Evolutionary conservation across 2,329 filamentous ascomycete species (phyloP).

Genomic region (Cordyceps farinosa): DNA sequence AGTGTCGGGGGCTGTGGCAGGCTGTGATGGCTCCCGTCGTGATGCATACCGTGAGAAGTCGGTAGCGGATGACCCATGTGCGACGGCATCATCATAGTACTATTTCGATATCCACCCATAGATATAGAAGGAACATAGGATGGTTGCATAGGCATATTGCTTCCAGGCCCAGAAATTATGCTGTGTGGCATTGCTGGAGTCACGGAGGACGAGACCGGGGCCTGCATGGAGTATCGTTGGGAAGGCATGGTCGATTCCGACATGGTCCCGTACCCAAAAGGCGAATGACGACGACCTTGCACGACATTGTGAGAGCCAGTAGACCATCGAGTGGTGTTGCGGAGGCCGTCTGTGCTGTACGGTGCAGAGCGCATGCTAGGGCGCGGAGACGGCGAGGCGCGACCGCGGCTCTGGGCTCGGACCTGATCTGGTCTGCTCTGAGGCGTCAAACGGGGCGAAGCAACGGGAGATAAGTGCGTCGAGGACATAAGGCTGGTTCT

Average conservation of each 20-base stretch:
- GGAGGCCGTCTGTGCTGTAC: slow-evolving; percentile 63
- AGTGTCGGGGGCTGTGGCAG: slow-evolving; percentile 59
- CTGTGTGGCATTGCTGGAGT: not conserved
- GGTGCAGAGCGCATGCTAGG: slow-evolving; percentile 65
- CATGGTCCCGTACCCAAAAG: slow-evolving; percentile 60
- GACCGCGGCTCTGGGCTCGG: slow-evolving; percentile 62
- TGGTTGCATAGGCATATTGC: slow-evolving; percentile 50
- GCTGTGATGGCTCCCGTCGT: slow-evolving; percentile 38
- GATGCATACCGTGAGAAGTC: slow-evolving; percentile 26
- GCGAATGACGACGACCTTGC: slow-evolving; percentile 52
- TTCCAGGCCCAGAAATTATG: slow-evolving; percentile 30
- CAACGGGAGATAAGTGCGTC: slow-evolving; percentile 68
- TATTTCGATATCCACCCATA: slow-evolving; percentile 41
- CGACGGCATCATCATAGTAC: slow-evolving; percentile 50
- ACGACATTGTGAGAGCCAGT: slow-evolving; percentile 66
- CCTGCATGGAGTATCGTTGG: slow-evolving; percentile 53
- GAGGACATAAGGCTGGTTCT: slow-evolving; percentile 68
- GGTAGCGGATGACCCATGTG: slow-evolving; percentile 50
- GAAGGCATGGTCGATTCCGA: slow-evolving; percentile 57
- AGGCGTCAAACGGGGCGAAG: slow-evolving; percentile 64
- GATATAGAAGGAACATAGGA: slow-evolving; percentile 33
- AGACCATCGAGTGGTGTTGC: slow-evolving; percentile 72
- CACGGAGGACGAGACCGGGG: slow-evolving; percentile 27
- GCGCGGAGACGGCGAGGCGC: slow-evolving; percentile 68
- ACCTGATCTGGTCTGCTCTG: slow-evolving; percentile 60